Evolutionary conservation across 257 asterid species (phyloP).

Genomic region (Nicotiana tabacum): DNA sequence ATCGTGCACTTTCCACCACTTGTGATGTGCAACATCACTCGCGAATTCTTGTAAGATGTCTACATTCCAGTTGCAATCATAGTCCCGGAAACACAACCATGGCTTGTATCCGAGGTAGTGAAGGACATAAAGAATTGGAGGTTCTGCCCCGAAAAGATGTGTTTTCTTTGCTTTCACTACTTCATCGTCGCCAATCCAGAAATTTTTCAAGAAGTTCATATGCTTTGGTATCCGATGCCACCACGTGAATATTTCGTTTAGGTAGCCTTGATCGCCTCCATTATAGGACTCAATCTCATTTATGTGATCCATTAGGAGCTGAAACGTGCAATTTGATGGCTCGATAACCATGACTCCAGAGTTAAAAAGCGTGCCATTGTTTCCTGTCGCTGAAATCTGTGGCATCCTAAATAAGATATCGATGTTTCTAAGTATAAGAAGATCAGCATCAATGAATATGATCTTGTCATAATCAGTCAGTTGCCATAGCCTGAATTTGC

Average conservation of each 20-base stretch:
- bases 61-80: conserved; percentile 86
- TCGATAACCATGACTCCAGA: conserved; percentile 92
- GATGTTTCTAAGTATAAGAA: conserved; percentile 71
- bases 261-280: conserved; percentile 90
- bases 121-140: conserved; percentile 69
- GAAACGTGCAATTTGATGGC: conserved; percentile 83
- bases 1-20: conserved; percentile 89
- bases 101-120: conserved; percentile 86
- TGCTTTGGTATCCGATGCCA: conserved; percentile 92
- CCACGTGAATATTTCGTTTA: conserved; percentile 82
- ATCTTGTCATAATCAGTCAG: conserved; percentile 76
- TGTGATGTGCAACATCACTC: conserved; percentile 70
- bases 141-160: conserved; percentile 58
- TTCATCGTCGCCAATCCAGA: conserved; percentile 86
- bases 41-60: conserved; percentile 79
- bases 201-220: conserved; percentile 75
- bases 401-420: conserved; percentile 77
- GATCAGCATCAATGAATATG: conserved; percentile 79
- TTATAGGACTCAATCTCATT: conserved; percentile 80
- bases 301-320: conserved; percentile 74
- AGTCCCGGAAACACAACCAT: conserved; percentile 84
- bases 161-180: conserved; percentile 47
- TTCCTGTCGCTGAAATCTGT: conserved; percentile 83
- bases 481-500: conserved; percentile 93
- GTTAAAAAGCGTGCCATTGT: conserved; percentile 83